Conservation (phyloP, 73 alveolate species). For the Paramecium octaurelia region DNA sequence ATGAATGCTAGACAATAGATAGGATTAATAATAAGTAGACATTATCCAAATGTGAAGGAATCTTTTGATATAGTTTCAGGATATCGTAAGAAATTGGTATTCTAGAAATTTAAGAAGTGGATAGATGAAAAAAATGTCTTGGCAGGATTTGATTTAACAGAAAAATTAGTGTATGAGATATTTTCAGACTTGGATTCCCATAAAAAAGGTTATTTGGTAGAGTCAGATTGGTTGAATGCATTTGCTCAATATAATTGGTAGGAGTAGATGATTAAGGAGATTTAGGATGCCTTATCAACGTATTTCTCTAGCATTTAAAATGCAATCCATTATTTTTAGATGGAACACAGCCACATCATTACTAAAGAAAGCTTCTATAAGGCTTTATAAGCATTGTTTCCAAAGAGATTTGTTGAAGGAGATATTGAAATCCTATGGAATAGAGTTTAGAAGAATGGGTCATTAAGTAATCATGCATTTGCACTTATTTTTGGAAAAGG, state of each 20-base stretch:
- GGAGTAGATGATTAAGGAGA: slow-evolving; percentile 70
- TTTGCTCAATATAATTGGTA: slow-evolving; percentile 70
- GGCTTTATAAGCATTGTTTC: slow-evolving; percentile 66
- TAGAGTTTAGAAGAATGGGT: slow-evolving; percentile 57
- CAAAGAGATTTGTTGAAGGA: slow-evolving; percentile 66
- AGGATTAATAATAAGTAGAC: slow-evolving; percentile 72
- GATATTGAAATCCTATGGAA: slow-evolving; percentile 70
- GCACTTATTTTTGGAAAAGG: slow-evolving; percentile 43
- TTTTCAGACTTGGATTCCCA: slow-evolving; percentile 86
- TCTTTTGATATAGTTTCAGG: slow-evolving; percentile 72
- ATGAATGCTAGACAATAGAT: slow-evolving; percentile 75
- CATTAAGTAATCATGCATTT: slow-evolving; percentile 42
- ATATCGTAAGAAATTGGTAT: slow-evolving; percentile 60
- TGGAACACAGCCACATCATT: slow-evolving; percentile 41
- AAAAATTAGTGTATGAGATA: slow-evolving; percentile 66
- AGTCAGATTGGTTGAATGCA: slow-evolving; percentile 76
- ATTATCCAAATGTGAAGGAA: slow-evolving; percentile 64
- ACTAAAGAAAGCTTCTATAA: slow-evolving; percentile 59
- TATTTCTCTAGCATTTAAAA: slow-evolving; percentile 69
- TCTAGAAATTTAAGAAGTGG: slow-evolving; percentile 71
- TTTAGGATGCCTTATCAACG: slow-evolving; percentile 69
- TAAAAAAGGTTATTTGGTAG: slow-evolving; percentile 82
- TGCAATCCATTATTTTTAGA: slow-evolving; percentile 78
- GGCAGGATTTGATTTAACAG: slow-evolving; percentile 83
- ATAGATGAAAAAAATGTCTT: slow-evolving; percentile 71